A percentile compares a stretch with the other conserved stretches of the same genome.
These are phyloP conservation scores for Emmonsiellopsis sp. DNA, from an alignment of 2,329 filamentous ascomycete genomes.

Conservation along the genomic window DNA sequence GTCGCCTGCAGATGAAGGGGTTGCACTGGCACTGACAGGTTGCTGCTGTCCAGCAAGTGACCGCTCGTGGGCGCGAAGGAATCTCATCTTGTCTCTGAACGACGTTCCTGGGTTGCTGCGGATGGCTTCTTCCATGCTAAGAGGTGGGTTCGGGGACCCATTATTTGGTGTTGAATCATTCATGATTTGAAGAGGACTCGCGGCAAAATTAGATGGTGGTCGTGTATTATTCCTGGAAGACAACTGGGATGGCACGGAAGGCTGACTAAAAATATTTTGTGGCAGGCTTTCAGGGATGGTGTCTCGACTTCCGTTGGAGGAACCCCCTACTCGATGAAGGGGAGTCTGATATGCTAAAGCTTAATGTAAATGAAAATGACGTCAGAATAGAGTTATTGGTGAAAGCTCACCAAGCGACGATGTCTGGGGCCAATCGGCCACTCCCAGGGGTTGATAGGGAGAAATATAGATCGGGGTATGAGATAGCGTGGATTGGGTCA, in stretches of 20 bases:
- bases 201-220: not conserved
- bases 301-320: not conserved
- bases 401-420: not conserved
- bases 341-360: not conserved
- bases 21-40: conserved; percentile 21
- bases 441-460: not conserved
- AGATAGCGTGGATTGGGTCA: not conserved
- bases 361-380: not conserved
- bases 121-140: conserved; percentile 12
- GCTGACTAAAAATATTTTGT: not conserved
- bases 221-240: not conserved
- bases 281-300: not conserved
- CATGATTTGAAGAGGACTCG: not conserved
- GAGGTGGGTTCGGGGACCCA: not conserved
- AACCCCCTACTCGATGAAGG: not conserved
- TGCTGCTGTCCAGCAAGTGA: conserved; percentile 15
- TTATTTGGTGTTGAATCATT: not conserved
- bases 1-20: conserved; percentile 33
- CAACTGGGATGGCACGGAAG: not conserved
- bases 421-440: not conserved
- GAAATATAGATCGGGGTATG: not conserved
- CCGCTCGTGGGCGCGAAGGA: conserved; percentile 20
- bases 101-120: conserved; percentile 21
- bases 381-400: not conserved
- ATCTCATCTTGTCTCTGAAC: conserved; percentile 22